Evolutionary conservation across 2,329 filamentous ascomycete genomes (phyloP), one percentile per base, ranked within the genome.

Genomic region (Colletotrichum zoysiae): DNA sequence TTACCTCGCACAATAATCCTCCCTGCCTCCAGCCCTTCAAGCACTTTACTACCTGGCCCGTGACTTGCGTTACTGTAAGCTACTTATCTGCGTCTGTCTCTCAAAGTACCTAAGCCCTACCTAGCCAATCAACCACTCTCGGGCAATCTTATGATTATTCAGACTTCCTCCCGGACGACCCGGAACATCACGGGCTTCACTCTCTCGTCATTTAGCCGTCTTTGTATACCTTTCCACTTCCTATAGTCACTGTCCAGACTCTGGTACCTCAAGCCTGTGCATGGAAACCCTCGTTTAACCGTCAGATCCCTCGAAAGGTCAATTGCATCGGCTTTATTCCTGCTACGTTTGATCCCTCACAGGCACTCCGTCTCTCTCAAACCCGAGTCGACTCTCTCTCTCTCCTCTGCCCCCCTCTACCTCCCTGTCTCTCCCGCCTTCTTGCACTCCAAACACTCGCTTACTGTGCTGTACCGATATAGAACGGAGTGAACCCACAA

Each of bases 111-210:
- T 40, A 18, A 18, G 38, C 14, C n/a, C 35, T 26, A 42, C 35
- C 5, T 9, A 16, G 35, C 35, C 35, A 63, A 63, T 51, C 35
- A 20, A 20, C 35, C 9, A 26, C 20, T 26, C 46, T 50, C n/a
- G 16, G 16, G n/a, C 60, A 50, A 63, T 33, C 4, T 33, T 30
- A 11, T 16, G 26, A 26, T 51, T 38, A 63, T 63, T 53, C 46
- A 63, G 16, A 42, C 48, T 30, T 30, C 46, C 46, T 53, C 9
- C 60, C 60, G 60, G 48, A 40, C 60, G n/a, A 63, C 60, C 60
- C 60, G 60, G 60, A 14, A 30, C 60, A 30, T 51, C 30, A 12
- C 46, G 23, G 9, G 14, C 50, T 20, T 60, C 57, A 12, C 40
- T 60, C 40, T 42, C 20, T 60, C 57, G 33, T 59, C n/a, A 6